phyloP scores from a whole-genome alignment of 768 basidiomycete genomes.

The Auriscalpium vulgare region DNA sequence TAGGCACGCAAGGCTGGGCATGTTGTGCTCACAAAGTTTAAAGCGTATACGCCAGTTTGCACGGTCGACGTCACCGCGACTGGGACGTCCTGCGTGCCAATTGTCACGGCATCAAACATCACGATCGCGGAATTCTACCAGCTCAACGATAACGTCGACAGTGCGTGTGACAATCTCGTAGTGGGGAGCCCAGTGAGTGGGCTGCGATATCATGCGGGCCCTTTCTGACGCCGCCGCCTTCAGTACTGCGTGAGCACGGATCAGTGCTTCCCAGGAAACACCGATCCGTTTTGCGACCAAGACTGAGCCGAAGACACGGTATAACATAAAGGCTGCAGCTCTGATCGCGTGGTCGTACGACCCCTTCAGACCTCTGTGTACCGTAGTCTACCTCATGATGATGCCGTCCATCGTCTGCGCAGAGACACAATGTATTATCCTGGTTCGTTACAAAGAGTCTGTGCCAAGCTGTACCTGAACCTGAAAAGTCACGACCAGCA shows the following conservation, averaged over 20 bases:
- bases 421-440: too few species aligned
- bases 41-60: neutral
- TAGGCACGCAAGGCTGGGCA: neutral
- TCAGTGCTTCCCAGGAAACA: neutral
- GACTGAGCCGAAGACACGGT: too few species aligned
- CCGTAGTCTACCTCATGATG: too few species aligned
- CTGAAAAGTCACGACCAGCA: too few species aligned
- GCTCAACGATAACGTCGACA: constrained; percentile 6
- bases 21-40: neutral
- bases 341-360: too few species aligned
- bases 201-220: neutral
- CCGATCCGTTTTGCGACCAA: neutral
- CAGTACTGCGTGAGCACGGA: neutral
- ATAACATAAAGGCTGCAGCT: too few species aligned
- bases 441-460: too few species aligned
- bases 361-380: too few species aligned
- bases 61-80: constrained; percentile 8
- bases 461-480: too few species aligned
- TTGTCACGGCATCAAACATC: neutral
- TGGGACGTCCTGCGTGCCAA: neutral
- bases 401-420: too few species aligned
- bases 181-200: constrained; percentile 1
- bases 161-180: constrained; percentile 1
- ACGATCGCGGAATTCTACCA: neutral
- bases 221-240: neutral